Evolutionary conservation across 371 early-diverging fungal genomes (phyloP).

Genomic region (Apophysomyces sp.): DNA sequence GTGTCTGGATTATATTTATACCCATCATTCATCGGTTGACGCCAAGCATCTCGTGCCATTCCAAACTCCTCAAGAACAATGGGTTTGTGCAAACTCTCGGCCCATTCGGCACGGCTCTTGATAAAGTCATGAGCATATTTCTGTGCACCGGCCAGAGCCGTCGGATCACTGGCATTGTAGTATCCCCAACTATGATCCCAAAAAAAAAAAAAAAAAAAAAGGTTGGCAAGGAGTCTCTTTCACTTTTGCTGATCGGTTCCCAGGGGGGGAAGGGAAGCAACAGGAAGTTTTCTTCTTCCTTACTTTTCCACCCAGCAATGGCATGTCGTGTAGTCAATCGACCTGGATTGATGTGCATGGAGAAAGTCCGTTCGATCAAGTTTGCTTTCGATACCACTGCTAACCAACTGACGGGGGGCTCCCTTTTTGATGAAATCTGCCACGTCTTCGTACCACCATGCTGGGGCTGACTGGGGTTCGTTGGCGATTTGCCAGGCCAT

Average conservation of each 20-base stretch:
- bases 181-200: slow-evolving; percentile 51
- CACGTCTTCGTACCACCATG: slow-evolving; percentile 47
- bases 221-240: slow-evolving; percentile 3
- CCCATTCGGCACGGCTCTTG: slow-evolving; percentile 36
- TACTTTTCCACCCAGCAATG: slow-evolving; percentile 65
- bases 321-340: slow-evolving; percentile 54
- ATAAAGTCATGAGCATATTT: slow-evolving; percentile 31
- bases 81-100: slow-evolving; percentile 43
- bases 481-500: slow-evolving; percentile 52
- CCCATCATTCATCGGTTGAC: slow-evolving; percentile 16
- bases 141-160: slow-evolving; percentile 22
- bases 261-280: background rate
- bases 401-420: slow-evolving; percentile 50
- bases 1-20: slow-evolving; percentile 46
- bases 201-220: background rate
- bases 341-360: slow-evolving; percentile 36
- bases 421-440: slow-evolving; percentile 47
- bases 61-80: slow-evolving; percentile 61
- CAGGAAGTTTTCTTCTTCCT: background rate
- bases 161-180: slow-evolving; percentile 42
- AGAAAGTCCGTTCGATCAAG: slow-evolving; percentile 45
- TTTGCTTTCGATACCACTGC: slow-evolving; percentile 56
- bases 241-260: background rate
- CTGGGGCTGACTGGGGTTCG: slow-evolving; percentile 41
- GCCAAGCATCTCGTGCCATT: slow-evolving; percentile 53